phyloP scores from a whole-genome alignment of 805 yeast species.

The Candida railenensis region DNA sequence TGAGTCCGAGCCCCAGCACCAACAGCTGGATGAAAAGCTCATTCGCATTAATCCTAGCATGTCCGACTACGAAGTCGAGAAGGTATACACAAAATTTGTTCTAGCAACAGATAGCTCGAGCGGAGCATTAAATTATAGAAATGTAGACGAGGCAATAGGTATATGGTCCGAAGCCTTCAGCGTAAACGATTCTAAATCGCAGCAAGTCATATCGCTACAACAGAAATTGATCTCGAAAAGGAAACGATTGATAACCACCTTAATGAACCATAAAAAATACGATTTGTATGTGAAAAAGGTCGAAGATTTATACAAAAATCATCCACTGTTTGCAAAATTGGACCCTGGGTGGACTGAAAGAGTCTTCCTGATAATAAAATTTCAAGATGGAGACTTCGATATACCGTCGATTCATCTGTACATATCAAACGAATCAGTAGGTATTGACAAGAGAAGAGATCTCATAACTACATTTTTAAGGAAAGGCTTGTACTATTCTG shows the following conservation, averaged over 20 bases:
- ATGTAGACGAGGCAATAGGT: background rate
- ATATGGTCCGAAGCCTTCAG: background rate
- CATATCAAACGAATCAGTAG: background rate
- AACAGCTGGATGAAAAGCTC: too few species aligned
- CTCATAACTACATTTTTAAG: background rate
- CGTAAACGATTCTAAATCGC: background rate
- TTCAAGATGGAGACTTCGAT: background rate
- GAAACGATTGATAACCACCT: background rate
- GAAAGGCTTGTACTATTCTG: constrained; percentile 1
- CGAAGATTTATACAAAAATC: background rate
- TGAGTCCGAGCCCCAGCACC: too few species aligned
- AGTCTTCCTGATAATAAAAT: background rate
- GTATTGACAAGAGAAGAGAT: background rate
- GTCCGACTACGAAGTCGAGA: background rate
- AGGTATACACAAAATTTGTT: background rate
- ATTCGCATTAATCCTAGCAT: background rate
- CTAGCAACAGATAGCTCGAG: background rate
- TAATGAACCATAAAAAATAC: constrained; percentile 2
- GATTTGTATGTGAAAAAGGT: constrained; percentile 1
- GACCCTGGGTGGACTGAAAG: background rate
- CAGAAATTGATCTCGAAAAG: background rate
- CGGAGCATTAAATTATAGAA: background rate
- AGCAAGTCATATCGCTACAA: background rate
- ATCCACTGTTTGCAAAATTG: background rate
- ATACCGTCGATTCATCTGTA: background rate